A percentile compares a stretch with the other conserved stretches of the same genome.
Evolutionary conservation across 163 green algal species (phyloP).

Genomic region (Prototheca cutis): DNA sequence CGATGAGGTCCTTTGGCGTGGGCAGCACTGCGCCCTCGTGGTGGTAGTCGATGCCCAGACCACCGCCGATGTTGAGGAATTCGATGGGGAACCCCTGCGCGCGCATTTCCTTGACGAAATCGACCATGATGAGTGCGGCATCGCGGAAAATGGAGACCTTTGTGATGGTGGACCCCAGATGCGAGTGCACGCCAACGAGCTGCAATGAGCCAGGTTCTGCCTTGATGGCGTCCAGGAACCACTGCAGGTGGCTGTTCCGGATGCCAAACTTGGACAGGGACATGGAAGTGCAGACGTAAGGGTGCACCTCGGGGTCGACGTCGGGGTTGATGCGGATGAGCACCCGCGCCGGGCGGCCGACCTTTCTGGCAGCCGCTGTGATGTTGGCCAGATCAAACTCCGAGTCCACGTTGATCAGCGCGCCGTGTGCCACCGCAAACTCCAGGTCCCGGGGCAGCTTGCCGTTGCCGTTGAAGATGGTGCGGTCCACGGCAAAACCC

Average conservation of each 20-base stretch:
- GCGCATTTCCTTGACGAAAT: conserved; percentile 82
- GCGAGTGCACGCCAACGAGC: conserved; percentile 88
- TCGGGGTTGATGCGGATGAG: conserved; percentile 97
- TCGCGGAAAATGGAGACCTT: conserved; percentile 92
- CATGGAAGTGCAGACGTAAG: conserved; percentile 95
- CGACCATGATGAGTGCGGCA: conserved; percentile 84
- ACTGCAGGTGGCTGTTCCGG: conserved; percentile 88
- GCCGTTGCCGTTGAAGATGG: conserved; percentile 94
- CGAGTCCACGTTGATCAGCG: conserved; percentile 91
- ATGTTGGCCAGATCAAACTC: conserved; percentile 96
- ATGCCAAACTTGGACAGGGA: conserved; percentile 97
- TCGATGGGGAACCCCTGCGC: conserved; percentile 79
- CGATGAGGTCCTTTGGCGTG: conserved; percentile 85
- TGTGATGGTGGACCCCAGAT: conserved; percentile 95
- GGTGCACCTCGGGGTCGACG: conserved; percentile 92
- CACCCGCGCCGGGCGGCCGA: conserved; percentile 61
- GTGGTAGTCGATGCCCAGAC: conserved; percentile 94
- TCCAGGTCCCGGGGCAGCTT: conserved; percentile 90
- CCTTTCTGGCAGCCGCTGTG: conserved; percentile 26
- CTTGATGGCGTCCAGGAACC: conserved; percentile 88
- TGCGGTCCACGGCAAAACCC: conserved; percentile 71
- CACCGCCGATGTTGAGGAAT: conserved; percentile 95
- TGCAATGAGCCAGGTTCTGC: conserved; percentile 56
- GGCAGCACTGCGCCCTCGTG: conserved; percentile 65
- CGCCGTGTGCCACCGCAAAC: conserved; percentile 71